Evolutionary conservation across 2,329 filamentous ascomycete species (phyloP).

Genomic region (Aspergillus ochraceoroseus): DNA sequence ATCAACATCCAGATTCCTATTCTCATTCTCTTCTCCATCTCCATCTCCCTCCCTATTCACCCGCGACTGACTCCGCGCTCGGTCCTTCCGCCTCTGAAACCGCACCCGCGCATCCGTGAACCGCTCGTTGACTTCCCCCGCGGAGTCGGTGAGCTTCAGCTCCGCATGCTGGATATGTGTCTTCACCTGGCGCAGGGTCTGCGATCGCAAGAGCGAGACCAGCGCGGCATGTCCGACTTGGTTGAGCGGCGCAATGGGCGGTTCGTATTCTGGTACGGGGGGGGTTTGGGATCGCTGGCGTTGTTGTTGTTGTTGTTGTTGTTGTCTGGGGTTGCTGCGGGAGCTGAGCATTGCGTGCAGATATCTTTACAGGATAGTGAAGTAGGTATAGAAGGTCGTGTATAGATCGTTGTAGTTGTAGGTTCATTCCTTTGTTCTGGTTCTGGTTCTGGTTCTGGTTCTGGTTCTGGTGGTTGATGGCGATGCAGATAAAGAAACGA

Average conservation of each 20-base stretch:
- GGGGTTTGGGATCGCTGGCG: constrained; percentile 8
- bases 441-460: too few relatives aligned
- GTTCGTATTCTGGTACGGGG: constrained; percentile 50
- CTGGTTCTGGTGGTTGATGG: too few relatives aligned
- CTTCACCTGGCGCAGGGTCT: constrained; percentile 45
- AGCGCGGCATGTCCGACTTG: constrained; percentile 45
- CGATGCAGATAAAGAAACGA: too few relatives aligned
- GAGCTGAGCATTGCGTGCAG: too few relatives aligned
- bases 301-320: constrained; percentile 2
- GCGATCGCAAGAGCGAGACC: constrained; percentile 40
- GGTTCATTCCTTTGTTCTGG: too few relatives aligned
- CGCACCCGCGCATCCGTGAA: constrained; percentile 40
- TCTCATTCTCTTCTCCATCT: constrained; percentile 17
- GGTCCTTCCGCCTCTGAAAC: constrained; percentile 37
- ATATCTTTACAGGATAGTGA: too few relatives aligned
- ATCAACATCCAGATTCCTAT: background rate
- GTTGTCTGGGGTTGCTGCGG: background rate
- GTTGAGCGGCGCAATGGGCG: constrained; percentile 51
- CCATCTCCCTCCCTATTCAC: constrained; percentile 20
- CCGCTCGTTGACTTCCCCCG: constrained; percentile 54
- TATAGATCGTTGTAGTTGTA: too few relatives aligned
- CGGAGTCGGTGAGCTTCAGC: constrained; percentile 46
- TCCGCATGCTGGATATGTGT: constrained; percentile 47
- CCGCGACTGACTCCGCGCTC: constrained; percentile 17
- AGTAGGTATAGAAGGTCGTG: too few relatives aligned